Base-by-base conservation (phyloP, 176 grass and related monocot genomes). In the Elymus sibiricus region DNA sequence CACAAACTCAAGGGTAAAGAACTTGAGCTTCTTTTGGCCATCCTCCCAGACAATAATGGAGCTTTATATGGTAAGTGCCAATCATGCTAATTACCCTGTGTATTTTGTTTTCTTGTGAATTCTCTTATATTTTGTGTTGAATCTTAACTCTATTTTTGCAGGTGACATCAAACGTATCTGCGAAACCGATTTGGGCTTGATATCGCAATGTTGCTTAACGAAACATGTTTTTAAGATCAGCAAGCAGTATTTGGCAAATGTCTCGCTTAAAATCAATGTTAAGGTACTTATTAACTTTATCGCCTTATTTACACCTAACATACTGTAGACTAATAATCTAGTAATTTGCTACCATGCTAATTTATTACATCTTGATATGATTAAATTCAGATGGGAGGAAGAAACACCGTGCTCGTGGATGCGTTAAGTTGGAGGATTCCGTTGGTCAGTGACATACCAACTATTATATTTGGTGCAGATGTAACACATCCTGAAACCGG, bases 191-290 rank as follows among this genome's bases (percentile, higher is more conserved):
- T 91, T 99, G 87, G 97, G 97, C 27, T 78, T 99, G 74, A 97
- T 99, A 87, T 75, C 97, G n/a, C 97, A 99, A 76, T 99, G 97
- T 83, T 99, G 97, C 89, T 83, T 99, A 73, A 99, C 94, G 9
- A 99, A 99, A 56, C 97, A 99, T 93, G 97, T 99, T 73, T 99
- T 97, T 80, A 99, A 97, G 90, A 94, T 99, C 74, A 99, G 97
- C 89, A 99, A 99, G 79, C 97, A 99, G 80, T 99, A 99, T 73
- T 84, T 99, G 78, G 97, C 97, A 74, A 99, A 99, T 90, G 97
- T 99, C 64, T 99, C 97, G 0, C 94, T 99, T 55, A 99, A 99
- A 90, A 99, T 99, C 58, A 99, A 99, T 90, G 97, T 99, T 74
- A 99, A 99, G 97, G 97, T 99, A 94, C 78, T 31, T 31, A 43